These are phyloP conservation scores for Xylariaceae sp. DNA, from an alignment of 2,329 filamentous ascomycete genomes.

Conservation along the genomic window DNA sequence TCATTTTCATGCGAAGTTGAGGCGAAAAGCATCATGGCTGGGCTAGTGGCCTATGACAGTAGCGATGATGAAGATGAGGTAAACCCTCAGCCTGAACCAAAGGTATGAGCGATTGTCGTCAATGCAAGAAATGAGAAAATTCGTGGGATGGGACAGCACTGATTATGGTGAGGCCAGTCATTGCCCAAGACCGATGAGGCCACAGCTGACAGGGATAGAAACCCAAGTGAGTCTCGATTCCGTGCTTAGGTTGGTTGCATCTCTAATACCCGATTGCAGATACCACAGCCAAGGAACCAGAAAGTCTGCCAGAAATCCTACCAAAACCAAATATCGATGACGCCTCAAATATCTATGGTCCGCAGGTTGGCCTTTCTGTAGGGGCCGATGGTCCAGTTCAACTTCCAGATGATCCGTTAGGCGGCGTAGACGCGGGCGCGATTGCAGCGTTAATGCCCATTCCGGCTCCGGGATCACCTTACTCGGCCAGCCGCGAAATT, in stretches of 20 bases:
- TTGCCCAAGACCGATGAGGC: constrained; percentile 21
- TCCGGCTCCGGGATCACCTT: constrained; percentile 52
- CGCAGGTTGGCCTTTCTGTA: constrained; percentile 25
- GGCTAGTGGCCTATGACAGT: constrained; percentile 30
- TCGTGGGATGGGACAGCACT: constrained; percentile 26
- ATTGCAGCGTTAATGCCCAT: not conserved
- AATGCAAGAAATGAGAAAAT: constrained; percentile 13
- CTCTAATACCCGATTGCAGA: constrained; percentile 8
- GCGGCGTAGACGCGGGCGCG: constrained; percentile 26
- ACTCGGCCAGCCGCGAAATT: constrained; percentile 57
- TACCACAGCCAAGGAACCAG: constrained; percentile 6
- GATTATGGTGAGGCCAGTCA: constrained; percentile 31
- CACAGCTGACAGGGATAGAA: constrained; percentile 12
- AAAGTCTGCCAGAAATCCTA: constrained; percentile 4
- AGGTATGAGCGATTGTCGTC: constrained; percentile 25
- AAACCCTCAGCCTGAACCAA: constrained; percentile 18
- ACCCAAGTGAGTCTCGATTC: constrained; percentile 17
- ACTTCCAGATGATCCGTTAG: constrained; percentile 30
- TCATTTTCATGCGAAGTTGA: too few species aligned
- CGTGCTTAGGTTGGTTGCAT: not conserved
- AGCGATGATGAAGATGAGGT: constrained; percentile 31
- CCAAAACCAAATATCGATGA: constrained; percentile 11
- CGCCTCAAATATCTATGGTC: constrained; percentile 24
- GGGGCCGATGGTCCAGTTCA: constrained; percentile 17
- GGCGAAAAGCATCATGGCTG: constrained; percentile 18